These are phyloP conservation scores for Russula brevipes DNA, from an alignment of 768 basidiomycete genomes.

Conservation along the genomic window DNA sequence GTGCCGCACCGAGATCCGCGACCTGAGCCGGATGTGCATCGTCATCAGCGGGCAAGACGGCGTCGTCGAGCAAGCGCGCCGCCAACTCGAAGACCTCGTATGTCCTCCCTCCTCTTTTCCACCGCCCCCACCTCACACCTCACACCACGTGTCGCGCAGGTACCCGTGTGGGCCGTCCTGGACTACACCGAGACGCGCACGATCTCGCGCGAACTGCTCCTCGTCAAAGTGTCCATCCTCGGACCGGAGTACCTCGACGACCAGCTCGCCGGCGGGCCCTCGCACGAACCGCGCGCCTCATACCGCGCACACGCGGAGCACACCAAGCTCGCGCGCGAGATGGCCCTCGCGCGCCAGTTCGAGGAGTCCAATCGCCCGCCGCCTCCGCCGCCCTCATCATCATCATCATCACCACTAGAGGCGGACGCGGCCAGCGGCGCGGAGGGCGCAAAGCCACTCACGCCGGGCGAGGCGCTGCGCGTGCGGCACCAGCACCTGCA, in stretches of 20 bases:
- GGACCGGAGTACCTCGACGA: conserved; percentile 96
- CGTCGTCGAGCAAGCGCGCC: conserved; percentile 92
- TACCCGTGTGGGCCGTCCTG: conserved; percentile 98
- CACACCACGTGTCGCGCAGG: conserved; percentile 42
- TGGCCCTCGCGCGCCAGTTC: conserved; percentile 68
- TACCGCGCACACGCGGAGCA: conserved; percentile 27
- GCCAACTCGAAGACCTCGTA: conserved; percentile 95
- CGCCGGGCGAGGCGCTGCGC: conserved; percentile 77
- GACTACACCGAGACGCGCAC: conserved; percentile 93
- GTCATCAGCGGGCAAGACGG: conserved; percentile 95
- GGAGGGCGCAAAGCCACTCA: conserved; percentile 31
- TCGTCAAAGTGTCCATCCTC: conserved; percentile 95
- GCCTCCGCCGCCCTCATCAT: conserved; percentile 27
- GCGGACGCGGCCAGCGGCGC: not conserved
- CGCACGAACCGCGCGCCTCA: conserved; percentile 60
- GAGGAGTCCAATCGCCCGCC: conserved; percentile 49
- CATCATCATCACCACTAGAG: conserved; percentile 20
- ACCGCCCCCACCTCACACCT: not conserved
- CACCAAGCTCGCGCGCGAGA: conserved; percentile 66
- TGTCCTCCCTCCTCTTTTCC: conserved; percentile 32
- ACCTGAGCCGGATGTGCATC: conserved; percentile 97
- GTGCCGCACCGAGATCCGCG: conserved; percentile 94
- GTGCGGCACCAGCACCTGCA: conserved; percentile 85
- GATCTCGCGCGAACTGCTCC: conserved; percentile 89
- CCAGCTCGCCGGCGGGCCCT: conserved; percentile 80